A percentile compares a stretch with the other conserved stretches of the same genome.
phyloP scores from a whole-genome alignment of 805 yeast species.

The Scheffersomyces stipitis region DNA sequence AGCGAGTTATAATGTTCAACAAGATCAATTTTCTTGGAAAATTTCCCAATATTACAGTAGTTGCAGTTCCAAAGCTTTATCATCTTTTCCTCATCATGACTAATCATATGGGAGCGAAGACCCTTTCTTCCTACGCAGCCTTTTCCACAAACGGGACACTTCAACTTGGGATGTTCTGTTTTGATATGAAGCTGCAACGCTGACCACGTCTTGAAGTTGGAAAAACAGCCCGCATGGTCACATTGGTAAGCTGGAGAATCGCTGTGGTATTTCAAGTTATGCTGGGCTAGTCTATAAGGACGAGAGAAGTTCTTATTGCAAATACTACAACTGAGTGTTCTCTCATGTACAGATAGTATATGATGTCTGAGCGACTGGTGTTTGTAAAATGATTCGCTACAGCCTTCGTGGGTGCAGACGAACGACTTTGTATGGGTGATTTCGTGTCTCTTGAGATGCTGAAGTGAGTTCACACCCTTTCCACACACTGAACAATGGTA shows the following conservation, averaged over 20 bases:
- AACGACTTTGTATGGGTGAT: conserved; percentile 71
- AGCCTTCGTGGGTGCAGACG: conserved; percentile 58
- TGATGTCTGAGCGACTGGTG: conserved; percentile 79
- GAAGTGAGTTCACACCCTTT: conserved; percentile 77
- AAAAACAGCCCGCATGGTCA: conserved; percentile 59
- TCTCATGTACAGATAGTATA: conserved; percentile 58
- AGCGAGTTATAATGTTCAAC: conserved; percentile 52
- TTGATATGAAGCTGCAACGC: conserved; percentile 70
- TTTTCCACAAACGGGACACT: conserved; percentile 65
- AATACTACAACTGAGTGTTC: conserved; percentile 51
- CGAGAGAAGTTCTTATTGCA: conserved; percentile 68
- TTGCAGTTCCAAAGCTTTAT: conserved; percentile 69
- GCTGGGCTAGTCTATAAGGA: conserved; percentile 65
- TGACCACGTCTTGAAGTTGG: conserved; percentile 67
- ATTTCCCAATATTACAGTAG: conserved; percentile 48
- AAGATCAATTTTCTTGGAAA: conserved; percentile 57
- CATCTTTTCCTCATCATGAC: conserved; percentile 55
- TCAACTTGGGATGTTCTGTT: conserved; percentile 68
- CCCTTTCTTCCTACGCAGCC: conserved; percentile 74
- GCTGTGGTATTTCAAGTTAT: conserved; percentile 65
- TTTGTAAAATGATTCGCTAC: conserved; percentile 67
- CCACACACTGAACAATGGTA: conserved; percentile 71
- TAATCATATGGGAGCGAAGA: conserved; percentile 66
- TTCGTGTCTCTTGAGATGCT: conserved; percentile 83
- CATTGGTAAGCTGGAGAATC: conserved; percentile 57